Conservation (phyloP, 1,139 yeast genomes). For the Geotrichum europaeum region DNA sequence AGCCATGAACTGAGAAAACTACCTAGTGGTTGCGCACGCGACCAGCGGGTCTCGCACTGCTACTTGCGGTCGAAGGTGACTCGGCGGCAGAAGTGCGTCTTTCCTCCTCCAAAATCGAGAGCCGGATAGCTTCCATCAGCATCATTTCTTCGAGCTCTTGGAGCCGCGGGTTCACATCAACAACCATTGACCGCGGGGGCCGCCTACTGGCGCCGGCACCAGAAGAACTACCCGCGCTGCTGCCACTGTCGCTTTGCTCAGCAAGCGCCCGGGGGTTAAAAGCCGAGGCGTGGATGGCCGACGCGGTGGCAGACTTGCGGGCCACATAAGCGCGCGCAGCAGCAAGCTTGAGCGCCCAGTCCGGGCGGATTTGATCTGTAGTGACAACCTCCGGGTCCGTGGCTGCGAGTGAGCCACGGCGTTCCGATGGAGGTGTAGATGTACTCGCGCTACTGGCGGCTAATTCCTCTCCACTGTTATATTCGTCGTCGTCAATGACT, state of each 20-base stretch:
- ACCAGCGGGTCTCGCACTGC: neutral
- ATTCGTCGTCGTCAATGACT: neutral
- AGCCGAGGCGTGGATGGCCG: constrained; percentile 86
- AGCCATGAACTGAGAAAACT: neutral
- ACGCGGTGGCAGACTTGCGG: constrained; percentile 86
- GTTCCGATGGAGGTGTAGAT: neutral
- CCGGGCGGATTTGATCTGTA: constrained; percentile 80
- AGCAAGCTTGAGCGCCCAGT: constrained; percentile 73
- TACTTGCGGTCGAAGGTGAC: neutral
- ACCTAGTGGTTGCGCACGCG: neutral
- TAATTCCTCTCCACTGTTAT: neutral
- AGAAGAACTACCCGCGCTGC: neutral
- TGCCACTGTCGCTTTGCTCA: neutral
- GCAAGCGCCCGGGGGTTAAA: constrained; percentile 39
- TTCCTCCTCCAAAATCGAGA: constrained; percentile 66
- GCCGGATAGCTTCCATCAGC: constrained; percentile 77
- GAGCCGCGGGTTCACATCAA: constrained; percentile 6
- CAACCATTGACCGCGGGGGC: constrained; percentile 13
- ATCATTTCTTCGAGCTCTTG: constrained; percentile 57
- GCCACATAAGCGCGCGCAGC: constrained; percentile 74
- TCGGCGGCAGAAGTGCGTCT: neutral
- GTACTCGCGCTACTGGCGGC: neutral
- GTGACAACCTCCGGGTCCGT: constrained; percentile 54
- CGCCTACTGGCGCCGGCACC: constrained; percentile 1
- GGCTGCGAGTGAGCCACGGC: constrained; percentile 27